phyloP scores from a whole-genome alignment of 192 early-diverging fungal species.

The Rhizophlyctis rosea region DNA sequence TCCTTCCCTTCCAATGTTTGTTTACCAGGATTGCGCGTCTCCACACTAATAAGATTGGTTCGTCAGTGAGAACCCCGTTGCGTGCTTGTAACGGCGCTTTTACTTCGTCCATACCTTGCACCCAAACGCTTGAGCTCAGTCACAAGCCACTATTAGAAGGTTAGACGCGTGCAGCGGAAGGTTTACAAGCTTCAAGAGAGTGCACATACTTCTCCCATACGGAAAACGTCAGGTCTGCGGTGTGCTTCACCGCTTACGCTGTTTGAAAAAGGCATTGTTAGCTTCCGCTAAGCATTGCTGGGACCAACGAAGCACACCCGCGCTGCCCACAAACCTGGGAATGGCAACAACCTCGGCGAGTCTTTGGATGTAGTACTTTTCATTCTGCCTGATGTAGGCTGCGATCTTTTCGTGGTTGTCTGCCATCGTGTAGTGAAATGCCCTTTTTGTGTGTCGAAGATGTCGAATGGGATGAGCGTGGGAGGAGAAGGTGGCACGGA shows the following conservation, averaged over 20 bases:
- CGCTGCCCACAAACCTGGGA: conserved; percentile 57
- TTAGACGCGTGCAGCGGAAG: too few relatives aligned
- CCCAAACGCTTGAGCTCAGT: conserved; percentile 70
- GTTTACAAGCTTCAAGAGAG: too few relatives aligned
- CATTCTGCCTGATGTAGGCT: conserved; percentile 72
- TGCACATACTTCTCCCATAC: conserved; percentile 69
- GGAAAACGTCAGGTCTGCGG: conserved; percentile 75
- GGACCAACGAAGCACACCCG: not conserved
- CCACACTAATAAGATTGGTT: conserved; percentile 31
- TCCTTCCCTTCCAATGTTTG: conserved; percentile 77
- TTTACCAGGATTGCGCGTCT: conserved; percentile 71
- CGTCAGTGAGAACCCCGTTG: too few relatives aligned
- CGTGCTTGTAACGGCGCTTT: too few relatives aligned
- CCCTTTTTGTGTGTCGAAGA: too few relatives aligned
- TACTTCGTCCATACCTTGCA: conserved; percentile 59
- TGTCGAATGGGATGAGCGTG: too few relatives aligned
- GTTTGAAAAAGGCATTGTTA: conserved; percentile 13
- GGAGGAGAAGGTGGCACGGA: too few relatives aligned
- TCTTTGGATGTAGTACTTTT: conserved; percentile 74
- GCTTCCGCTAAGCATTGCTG: not conserved
- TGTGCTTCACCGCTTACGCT: conserved; percentile 67
- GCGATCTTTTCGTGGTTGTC: conserved; percentile 55
- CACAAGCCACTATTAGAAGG: conserved; percentile 67
- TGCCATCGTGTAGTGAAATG: too few relatives aligned
- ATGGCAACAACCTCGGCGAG: conserved; percentile 88